phyloP scores from a whole-genome alignment of 208 protist species.

The Trypanosoma mega region DNA sequence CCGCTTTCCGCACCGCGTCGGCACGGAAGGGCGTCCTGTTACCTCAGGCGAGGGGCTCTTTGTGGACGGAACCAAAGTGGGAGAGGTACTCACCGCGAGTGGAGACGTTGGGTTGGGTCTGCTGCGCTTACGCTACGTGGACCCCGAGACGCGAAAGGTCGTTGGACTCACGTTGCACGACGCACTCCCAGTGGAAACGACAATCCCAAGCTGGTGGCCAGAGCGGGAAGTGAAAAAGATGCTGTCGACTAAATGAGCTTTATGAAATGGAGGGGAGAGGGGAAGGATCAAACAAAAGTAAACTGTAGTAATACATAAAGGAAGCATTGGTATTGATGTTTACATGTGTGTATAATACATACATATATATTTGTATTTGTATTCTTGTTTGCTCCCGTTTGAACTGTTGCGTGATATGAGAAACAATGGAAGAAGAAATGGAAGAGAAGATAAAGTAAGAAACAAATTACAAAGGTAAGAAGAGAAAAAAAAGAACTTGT shows the following conservation, averaged over 20 bases:
- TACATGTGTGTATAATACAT: too few relatives aligned
- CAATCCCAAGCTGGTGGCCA: slow-evolving; percentile 77
- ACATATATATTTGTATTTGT: too few relatives aligned
- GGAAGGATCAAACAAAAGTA: not conserved
- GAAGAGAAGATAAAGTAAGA: too few relatives aligned
- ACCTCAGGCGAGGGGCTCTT: slow-evolving; percentile 45
- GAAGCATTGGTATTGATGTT: too few relatives aligned
- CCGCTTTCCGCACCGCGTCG: slow-evolving; percentile 15
- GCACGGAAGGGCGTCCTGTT: not conserved
- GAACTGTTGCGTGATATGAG: too few relatives aligned
- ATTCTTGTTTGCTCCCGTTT: too few relatives aligned
- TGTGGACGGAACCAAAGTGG: slow-evolving; percentile 40
- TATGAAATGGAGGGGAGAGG: not conserved
- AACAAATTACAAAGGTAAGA: too few relatives aligned
- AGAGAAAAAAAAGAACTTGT: too few relatives aligned
- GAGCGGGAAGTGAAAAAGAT: slow-evolving; percentile 68
- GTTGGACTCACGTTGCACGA: slow-evolving; percentile 44
- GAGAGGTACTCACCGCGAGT: slow-evolving; percentile 55
- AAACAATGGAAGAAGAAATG: too few relatives aligned
- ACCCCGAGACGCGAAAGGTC: slow-evolving; percentile 41
- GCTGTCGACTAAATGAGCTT: slow-evolving; percentile 33
- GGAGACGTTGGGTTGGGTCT: slow-evolving; percentile 57
- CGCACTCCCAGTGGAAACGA: slow-evolving; percentile 31
- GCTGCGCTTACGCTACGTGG: slow-evolving; percentile 74
- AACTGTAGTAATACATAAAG: too few relatives aligned